Percentiles rank a stretch among this genome's conserved stretches.
Conservation (phyloP, 441 rosid species). For the Dalechampia spathulata region DNA sequence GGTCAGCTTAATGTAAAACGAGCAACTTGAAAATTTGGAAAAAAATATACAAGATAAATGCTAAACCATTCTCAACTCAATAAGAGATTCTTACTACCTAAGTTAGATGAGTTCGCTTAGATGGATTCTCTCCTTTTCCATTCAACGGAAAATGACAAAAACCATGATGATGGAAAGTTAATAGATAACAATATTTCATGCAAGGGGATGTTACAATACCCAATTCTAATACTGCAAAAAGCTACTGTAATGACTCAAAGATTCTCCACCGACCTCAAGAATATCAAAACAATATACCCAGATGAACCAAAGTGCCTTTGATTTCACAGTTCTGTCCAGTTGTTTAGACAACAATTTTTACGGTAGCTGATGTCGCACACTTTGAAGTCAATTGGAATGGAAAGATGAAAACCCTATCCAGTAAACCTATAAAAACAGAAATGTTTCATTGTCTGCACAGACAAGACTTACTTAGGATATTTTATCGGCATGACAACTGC, state of each 20-base stretch:
- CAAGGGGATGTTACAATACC: not conserved
- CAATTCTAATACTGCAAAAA: not conserved
- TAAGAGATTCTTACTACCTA: too few relatives aligned
- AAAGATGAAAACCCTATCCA: not conserved
- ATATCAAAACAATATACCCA: not conserved
- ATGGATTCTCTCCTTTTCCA: too few relatives aligned
- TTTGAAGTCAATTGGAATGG: not conserved
- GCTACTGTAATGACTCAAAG: not conserved
- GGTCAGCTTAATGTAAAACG: not conserved
- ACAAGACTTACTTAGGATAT: constrained; percentile 71
- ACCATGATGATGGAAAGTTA: too few relatives aligned
- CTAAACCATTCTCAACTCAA: too few relatives aligned
- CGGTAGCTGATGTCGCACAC: not conserved
- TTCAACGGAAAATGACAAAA: too few relatives aligned
- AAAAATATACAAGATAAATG: too few relatives aligned
- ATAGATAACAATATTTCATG: not conserved
- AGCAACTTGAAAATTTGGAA: too few relatives aligned
- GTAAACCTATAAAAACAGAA: not conserved
- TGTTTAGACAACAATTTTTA: not conserved
- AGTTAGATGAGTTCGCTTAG: too few relatives aligned
- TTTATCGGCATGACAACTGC: constrained; percentile 99
- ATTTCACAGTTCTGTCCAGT: too few relatives aligned
- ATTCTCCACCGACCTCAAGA: not conserved
- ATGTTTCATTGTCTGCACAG: not conserved
- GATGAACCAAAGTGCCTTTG: too few relatives aligned